phyloP scores from a whole-genome alignment of 2,329 filamentous ascomycete species.

The Arachnomyces sp. region DNA sequence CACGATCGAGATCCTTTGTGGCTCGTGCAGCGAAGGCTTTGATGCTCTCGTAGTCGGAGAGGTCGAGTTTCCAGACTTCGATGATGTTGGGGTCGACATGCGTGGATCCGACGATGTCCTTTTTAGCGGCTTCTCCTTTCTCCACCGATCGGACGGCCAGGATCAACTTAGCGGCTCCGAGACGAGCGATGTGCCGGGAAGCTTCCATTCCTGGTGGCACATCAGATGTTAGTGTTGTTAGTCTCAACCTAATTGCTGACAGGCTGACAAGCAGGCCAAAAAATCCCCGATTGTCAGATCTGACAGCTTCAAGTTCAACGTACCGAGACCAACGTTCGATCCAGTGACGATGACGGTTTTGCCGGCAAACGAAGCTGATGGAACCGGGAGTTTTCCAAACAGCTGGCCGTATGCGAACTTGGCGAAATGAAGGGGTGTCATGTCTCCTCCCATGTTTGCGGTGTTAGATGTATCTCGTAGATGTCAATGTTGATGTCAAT shows the following conservation, averaged over 20 bases:
- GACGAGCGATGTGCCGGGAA: slow-evolving; percentile 27
- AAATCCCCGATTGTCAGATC: no score
- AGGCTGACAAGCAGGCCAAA: no score
- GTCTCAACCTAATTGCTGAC: no score
- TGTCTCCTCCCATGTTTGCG: no score
- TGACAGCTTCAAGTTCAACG: no score
- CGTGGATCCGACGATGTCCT: slow-evolving; percentile 23
- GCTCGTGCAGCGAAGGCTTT: slow-evolving; percentile 24
- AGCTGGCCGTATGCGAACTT: no score
- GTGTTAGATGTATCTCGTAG: no score
- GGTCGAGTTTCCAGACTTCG: slow-evolving; percentile 24
- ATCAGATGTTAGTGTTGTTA: no score
- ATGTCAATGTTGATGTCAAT: no score
- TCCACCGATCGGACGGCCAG: slow-evolving; percentile 28
- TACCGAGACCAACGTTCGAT: slow-evolving; percentile 28
- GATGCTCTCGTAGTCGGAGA: slow-evolving; percentile 21
- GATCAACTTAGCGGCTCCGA: slow-evolving; percentile 28
- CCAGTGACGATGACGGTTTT: slow-evolving; percentile 30
- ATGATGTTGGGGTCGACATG: slow-evolving; percentile 10
- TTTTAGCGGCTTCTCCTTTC: slow-evolving; percentile 32
- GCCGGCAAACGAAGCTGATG: slow-evolving; percentile 8
- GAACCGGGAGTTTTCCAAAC: background rate
- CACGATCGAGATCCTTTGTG: slow-evolving; percentile 15
- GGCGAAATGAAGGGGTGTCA: no score
- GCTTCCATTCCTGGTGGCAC: slow-evolving; percentile 27